phyloP scores from a whole-genome alignment of 1,284 basidiomycete species.

The Puccinia triticina region DNA sequence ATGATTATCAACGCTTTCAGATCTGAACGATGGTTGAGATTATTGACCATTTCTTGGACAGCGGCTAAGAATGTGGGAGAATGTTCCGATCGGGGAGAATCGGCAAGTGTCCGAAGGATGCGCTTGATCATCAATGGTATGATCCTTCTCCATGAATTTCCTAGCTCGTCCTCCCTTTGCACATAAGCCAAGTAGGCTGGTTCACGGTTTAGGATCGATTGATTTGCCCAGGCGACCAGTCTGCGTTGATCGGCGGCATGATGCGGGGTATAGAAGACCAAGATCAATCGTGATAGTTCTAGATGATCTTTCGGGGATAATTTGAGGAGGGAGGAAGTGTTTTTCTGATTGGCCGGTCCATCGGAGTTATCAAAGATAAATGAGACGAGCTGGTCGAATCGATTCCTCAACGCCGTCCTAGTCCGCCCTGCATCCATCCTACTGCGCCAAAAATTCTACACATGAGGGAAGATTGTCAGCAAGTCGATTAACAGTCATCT shows the following conservation, averaged over 20 bases:
- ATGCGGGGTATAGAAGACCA: slow-evolving; percentile 30
- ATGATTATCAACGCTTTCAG: not conserved
- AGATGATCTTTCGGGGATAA: slow-evolving; percentile 38
- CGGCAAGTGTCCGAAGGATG: slow-evolving; percentile 21
- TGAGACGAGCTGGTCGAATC: slow-evolving; percentile 39
- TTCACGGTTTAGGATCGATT: slow-evolving; percentile 2
- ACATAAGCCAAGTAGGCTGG: slow-evolving; percentile 6
- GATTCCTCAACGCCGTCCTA: slow-evolving; percentile 17
- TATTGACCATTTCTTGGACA: slow-evolving; percentile 19
- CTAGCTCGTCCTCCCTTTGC: slow-evolving; percentile 4
- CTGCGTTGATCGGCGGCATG: slow-evolving; percentile 32
- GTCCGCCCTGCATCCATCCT: slow-evolving; percentile 17
- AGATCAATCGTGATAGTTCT: slow-evolving; percentile 22
- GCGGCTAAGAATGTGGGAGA: slow-evolving; percentile 13
- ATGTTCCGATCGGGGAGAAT: slow-evolving; percentile 34
- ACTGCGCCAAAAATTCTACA: slow-evolving; percentile 37
- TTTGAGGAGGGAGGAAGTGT: not conserved
- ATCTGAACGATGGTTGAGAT: slow-evolving; percentile 1
- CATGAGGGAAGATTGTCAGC: not conserved
- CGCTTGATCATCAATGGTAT: slow-evolving; percentile 30
- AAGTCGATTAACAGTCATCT: slow-evolving; percentile 5
- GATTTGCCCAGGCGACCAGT: slow-evolving; percentile 22
- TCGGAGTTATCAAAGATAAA: slow-evolving; percentile 32
- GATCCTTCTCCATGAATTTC: slow-evolving; percentile 21
- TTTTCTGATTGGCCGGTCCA: not conserved